Evolutionary conservation across 805 yeast genomes (phyloP).

Genomic region (Grigorovia yakushimaensis): DNA sequence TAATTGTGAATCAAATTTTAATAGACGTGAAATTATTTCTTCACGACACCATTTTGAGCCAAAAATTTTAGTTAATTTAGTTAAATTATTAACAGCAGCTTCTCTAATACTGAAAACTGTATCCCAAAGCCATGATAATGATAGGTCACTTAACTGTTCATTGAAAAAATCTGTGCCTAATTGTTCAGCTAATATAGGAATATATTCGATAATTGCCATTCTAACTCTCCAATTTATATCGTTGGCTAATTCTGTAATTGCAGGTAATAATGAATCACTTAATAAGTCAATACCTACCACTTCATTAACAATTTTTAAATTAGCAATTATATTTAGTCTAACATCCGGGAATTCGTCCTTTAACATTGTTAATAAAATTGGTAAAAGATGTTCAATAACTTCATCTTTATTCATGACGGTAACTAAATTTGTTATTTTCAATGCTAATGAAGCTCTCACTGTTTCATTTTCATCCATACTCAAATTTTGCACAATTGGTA

Average conservation of each 20-base stretch:
- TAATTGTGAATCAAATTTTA: constrained; percentile 35
- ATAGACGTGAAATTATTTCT: constrained; percentile 70
- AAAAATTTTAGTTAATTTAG: constrained; percentile 71
- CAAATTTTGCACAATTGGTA: constrained; percentile 75
- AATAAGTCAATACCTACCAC: constrained; percentile 86
- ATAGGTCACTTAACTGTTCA: constrained; percentile 79
- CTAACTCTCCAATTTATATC: constrained; percentile 98
- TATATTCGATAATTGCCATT: constrained; percentile 91
- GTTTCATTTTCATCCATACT: constrained; percentile 87
- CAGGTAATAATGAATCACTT: constrained; percentile 84
- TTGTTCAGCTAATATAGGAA: constrained; percentile 89
- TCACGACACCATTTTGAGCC: constrained; percentile 90
- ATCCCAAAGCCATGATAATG: constrained; percentile 98
- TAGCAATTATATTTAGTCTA: constrained; percentile 84
- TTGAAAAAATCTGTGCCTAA: constrained; percentile 89
- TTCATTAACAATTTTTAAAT: constrained; percentile 83
- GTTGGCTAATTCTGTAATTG: constrained; percentile 90
- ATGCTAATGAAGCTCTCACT: constrained; percentile 87
- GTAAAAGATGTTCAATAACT: constrained; percentile 73
- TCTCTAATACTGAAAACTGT: constrained; percentile 92
- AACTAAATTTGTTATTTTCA: constrained; percentile 77
- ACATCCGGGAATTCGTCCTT: constrained; percentile 97
- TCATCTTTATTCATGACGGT: constrained; percentile 77
- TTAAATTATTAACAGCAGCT: constrained; percentile 84
- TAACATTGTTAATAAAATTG: constrained; percentile 84